A percentile compares a stretch with the other conserved stretches of the same genome.
phyloP scores from a whole-genome alignment of 2,329 filamentous ascomycete species.

The Stemphylium lycopersici region DNA sequence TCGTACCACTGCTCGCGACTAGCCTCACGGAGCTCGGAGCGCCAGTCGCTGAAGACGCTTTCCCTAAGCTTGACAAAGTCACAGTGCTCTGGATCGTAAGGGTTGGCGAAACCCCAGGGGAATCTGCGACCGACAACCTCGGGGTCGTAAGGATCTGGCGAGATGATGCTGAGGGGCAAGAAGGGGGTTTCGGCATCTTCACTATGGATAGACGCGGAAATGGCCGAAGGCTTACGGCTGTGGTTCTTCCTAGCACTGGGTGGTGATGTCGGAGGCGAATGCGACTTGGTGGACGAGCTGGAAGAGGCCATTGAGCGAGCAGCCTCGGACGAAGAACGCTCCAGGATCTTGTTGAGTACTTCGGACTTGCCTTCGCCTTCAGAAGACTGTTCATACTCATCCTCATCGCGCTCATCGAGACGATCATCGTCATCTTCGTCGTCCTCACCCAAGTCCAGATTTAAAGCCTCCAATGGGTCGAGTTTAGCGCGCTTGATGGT shows the following conservation, averaged over 20 bases:
- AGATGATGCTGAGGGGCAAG: conserved; percentile 90
- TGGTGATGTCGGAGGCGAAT: conserved; percentile 43
- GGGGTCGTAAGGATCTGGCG: conserved; percentile 87
- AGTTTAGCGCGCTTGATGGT: conserved; percentile 84
- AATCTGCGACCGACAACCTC: conserved; percentile 83
- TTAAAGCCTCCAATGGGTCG: conserved; percentile 85
- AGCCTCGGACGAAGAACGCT: conserved; percentile 47
- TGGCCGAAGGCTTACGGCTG: conserved; percentile 49
- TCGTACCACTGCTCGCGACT: conserved; percentile 95
- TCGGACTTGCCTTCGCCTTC: conserved; percentile 44
- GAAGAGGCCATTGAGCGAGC: conserved; percentile 43
- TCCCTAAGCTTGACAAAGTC: conserved; percentile 92
- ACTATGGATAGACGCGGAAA: conserved; percentile 47
- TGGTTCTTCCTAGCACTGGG: conserved; percentile 44
- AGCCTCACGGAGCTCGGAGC: conserved; percentile 84
- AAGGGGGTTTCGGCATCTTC: conserved; percentile 63
- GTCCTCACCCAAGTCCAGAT: conserved; percentile 74
- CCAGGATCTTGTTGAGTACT: conserved; percentile 47
- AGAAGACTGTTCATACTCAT: conserved; percentile 49
- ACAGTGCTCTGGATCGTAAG: conserved; percentile 88
- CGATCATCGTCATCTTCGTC: conserved; percentile 64
- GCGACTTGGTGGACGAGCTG: conserved; percentile 37
- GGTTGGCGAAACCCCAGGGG: conserved; percentile 96
- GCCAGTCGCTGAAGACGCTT: conserved; percentile 92
- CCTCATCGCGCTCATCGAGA: conserved; percentile 59